Base-by-base conservation (phyloP, 2,329 filamentous ascomycete species). In the Paraphaeosphaeria minitans region DNA sequence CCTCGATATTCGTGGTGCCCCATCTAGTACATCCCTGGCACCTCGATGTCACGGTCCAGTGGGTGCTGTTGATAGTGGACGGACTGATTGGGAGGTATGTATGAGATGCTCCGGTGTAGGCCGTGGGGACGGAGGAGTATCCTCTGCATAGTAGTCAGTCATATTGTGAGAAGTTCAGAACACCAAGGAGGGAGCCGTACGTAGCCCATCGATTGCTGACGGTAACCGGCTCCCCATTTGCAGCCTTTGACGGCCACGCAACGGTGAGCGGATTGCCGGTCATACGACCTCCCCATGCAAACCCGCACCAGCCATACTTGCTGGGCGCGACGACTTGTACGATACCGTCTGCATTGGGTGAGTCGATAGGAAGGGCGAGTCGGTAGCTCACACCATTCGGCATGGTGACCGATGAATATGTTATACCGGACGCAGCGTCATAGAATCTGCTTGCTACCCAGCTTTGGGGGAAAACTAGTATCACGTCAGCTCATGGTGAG, bases 51-150 rank as follows among this genome's bases (percentile, higher is more conserved):
- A 65, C 51, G 35, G 57, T 56, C 65, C 65, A 67, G 47, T 64
- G 62, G 13, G 60, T 62, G 24, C 8, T 24, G 48, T 61, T 65
- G n/a, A 57, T 42, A 3, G 41, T 50, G 21, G 55, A 58, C 21
- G 58, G 58, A 24, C 49, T 53, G 12, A 52, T 19, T 19, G 33
- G 19, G 37, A 66, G 61, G 33, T 58, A 59, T 10, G 65, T 66
- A 53, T 66, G 60, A 27, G 42, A 49, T 24, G 62, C 65, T 14
- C 55, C 53, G 13, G 57, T 49, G 55, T 67, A 66, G 13, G 61
- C 31, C 82, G 96, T 96, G 78, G 90, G 94, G 80, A 96, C 89
- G 74, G 93, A 93, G 76, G 96, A 97, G 82, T 97, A 93, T 73
- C 93, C 93, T 57, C 91, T 95, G 22, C 16, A 33, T 3, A 9